Base-by-base conservation (phyloP, 805 yeast genomes). In the Crinitomyces ghanaensis region DNA sequence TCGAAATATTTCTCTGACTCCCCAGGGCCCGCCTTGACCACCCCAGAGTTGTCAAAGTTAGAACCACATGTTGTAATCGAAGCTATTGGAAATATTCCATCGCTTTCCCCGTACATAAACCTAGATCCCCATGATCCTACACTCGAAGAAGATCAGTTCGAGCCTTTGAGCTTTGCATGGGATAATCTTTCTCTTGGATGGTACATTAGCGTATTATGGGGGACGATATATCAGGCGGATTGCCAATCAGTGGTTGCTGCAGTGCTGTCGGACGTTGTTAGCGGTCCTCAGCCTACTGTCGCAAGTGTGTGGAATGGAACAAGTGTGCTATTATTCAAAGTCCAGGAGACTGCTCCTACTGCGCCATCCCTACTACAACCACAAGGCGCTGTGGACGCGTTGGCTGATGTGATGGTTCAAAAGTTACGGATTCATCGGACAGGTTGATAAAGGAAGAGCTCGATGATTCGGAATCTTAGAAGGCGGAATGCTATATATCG, bases 171-270 rank as follows among this genome's bases (percentile, higher is more conserved):
- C 38, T 77, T 81, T 43, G 51, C 57, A 4, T 82, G 93, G 93
- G 66, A 70, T 25, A 59, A 58, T 34, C 48, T 64, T 16, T 73
- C 82, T 0, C 56, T 80, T 16, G 86, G 85, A 0, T 82, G 93
- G 93, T 81, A 81, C 53, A 63, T 68, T 25, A 66, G 79, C 4
- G 58, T 78, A 6, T 46, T 81, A 17, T 78, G 81, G 75, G 72
- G 75, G 2, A 56, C 61, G 20, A 65, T 78, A 0, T 78, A 64
- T 44, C 42, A 40, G 27, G 26, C 35, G 19, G 47, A 45, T 18
- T 35, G 37, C 26, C 40, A 36, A 20, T 14, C 35, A 15, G 21
- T 29, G 13, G 25, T 26, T 11, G 18, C 36, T 11, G 13, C 38
- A 16, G 27, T 22, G 22, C 27, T 34, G 32, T 32, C 11, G 13